Evolutionary conservation across 306 rosid genomes (phyloP).

Genomic region (Lathyrus tuberosus): DNA sequence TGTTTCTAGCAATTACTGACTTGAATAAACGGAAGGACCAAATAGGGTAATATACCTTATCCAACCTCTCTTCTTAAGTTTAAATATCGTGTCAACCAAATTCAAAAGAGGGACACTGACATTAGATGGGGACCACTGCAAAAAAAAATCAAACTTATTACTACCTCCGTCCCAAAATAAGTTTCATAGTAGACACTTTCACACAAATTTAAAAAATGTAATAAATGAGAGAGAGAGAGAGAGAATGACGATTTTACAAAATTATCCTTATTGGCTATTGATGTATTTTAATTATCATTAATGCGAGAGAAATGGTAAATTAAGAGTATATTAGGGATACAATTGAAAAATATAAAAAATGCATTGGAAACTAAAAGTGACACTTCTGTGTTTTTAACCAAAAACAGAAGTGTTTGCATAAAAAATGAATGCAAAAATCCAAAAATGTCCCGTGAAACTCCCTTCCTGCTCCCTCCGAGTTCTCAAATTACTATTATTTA

Average conservation of each 20-base stretch:
- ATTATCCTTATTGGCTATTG: too few relatives aligned
- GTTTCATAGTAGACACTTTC: too few relatives aligned
- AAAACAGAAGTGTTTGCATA: not conserved
- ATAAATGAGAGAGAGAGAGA: too few relatives aligned
- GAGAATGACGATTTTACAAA: too few relatives aligned
- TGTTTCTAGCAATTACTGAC: conserved; percentile 19
- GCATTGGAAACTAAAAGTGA: too few relatives aligned
- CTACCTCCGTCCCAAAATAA: too few relatives aligned
- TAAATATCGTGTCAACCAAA: conserved; percentile 95
- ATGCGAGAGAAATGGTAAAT: too few relatives aligned
- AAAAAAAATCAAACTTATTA: conserved; percentile 35
- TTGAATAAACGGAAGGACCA: conserved; percentile 22
- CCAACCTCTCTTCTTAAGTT: conserved; percentile 99
- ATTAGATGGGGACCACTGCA: conserved; percentile 98
- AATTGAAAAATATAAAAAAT: too few relatives aligned
- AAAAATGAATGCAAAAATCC: conserved; percentile 20
- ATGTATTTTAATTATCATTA: too few relatives aligned
- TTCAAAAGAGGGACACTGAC: conserved; percentile 91
- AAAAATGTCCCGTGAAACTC: conserved; percentile 1
- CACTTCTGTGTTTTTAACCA: not conserved
- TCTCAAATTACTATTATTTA: conserved; percentile 14
- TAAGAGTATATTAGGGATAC: too few relatives aligned
- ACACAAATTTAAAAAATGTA: too few relatives aligned
- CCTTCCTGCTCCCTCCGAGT: conserved; percentile 8
- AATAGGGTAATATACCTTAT: conserved; percentile 67